A percentile compares a stretch with the other conserved stretches of the same genome.
Evolutionary conservation across 2,329 filamentous ascomycete species (phyloP).

Genomic region (Hypomyces rosellus): DNA sequence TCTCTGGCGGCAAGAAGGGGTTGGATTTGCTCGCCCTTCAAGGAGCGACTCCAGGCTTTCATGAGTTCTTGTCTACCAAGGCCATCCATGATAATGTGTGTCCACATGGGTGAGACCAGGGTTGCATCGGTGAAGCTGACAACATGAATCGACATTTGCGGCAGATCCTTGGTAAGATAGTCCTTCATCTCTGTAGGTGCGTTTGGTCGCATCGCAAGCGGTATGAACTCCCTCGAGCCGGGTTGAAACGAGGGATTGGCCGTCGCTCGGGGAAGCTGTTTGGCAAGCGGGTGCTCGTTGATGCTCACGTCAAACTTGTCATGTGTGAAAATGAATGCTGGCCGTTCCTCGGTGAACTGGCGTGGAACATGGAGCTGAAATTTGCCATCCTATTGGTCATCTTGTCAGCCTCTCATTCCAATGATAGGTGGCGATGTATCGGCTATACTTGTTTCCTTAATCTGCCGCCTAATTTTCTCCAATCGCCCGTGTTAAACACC

Average conservation of each 20-base stretch:
- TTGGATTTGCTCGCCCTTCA: constrained; percentile 37
- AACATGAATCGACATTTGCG: constrained; percentile 41
- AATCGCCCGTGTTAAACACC: constrained; percentile 16
- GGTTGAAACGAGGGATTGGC: constrained; percentile 18
- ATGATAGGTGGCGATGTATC: no score
- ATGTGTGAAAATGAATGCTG: constrained; percentile 34
- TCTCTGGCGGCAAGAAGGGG: constrained; percentile 19
- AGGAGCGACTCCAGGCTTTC: constrained; percentile 37
- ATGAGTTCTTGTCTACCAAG: constrained; percentile 37
- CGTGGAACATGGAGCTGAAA: constrained; percentile 24
- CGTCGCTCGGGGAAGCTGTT: neutral
- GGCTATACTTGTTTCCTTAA: constrained; percentile 17
- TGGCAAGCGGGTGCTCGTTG: constrained; percentile 27
- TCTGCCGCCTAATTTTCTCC: constrained; percentile 20
- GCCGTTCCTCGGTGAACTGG: constrained; percentile 23
- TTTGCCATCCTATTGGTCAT: no score
- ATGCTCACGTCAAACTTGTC: constrained; percentile 28
- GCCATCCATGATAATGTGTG: constrained; percentile 42
- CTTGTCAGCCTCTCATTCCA: no score
- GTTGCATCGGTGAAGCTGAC: constrained; percentile 43
- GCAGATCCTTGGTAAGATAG: constrained; percentile 34
- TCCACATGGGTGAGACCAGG: constrained; percentile 37
- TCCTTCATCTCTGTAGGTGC: constrained; percentile 26
- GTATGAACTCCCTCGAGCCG: neutral
- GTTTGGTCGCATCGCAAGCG: constrained; percentile 1